Percentiles rank a stretch among this genome's conserved stretches.
phyloP scores from a whole-genome alignment of 345 rosid species.

The Pistacia integerrima region DNA sequence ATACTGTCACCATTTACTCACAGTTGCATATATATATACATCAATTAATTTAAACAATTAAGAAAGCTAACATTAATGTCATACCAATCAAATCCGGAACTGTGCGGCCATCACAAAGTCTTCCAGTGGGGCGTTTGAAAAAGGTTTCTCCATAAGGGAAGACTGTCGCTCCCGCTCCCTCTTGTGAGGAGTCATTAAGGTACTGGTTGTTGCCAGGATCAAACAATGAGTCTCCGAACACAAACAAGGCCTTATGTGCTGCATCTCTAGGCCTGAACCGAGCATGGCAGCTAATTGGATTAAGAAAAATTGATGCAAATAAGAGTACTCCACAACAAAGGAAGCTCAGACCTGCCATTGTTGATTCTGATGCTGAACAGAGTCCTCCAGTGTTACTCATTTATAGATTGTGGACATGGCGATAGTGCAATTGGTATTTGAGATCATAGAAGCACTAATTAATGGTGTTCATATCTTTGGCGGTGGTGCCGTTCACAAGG shows the following conservation, averaged over 20 bases:
- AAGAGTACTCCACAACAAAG: neutral
- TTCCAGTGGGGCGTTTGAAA: neutral
- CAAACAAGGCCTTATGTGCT: neutral
- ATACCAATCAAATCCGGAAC: constrained; percentile 12
- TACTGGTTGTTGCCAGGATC: constrained; percentile 8
- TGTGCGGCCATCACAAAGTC: constrained; percentile 4
- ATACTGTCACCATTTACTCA: too few species aligned
- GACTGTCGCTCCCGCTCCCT: neutral
- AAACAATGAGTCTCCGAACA: constrained; percentile 5
- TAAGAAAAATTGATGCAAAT: neutral
- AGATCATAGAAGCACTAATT: too few species aligned
- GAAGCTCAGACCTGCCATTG: neutral
- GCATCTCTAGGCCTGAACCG: neutral
- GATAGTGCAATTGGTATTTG: too few species aligned
- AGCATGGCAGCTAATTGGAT: constrained; percentile 6
- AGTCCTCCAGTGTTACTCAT: neutral
- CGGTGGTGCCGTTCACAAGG: too few species aligned
- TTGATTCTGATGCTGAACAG: neutral
- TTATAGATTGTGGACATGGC: too few species aligned
- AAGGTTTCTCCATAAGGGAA: neutral
- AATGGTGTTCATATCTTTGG: too few species aligned
- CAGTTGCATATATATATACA: too few species aligned
- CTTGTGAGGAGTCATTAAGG: neutral
- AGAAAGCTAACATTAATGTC: neutral
- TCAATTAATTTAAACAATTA: neutral